phyloP scores from a whole-genome alignment of 2,329 filamentous ascomycete species.

The Aureobasidium sp. region DNA sequence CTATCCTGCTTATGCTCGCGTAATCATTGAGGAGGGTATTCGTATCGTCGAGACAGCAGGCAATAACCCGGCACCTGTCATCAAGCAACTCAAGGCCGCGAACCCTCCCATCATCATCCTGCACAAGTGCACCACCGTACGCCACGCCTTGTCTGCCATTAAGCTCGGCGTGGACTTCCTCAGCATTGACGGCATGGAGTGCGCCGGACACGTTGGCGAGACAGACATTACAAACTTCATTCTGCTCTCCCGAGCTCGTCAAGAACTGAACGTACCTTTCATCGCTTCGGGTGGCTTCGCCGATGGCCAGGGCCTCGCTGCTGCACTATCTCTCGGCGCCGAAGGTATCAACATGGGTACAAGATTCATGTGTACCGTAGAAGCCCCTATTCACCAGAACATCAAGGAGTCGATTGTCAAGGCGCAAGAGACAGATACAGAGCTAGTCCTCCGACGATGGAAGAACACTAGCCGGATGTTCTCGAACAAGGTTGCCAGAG shows the following conservation, averaged over 20 bases:
- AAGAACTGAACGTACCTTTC: slow-evolving; percentile 78
- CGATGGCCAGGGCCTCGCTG: slow-evolving; percentile 86
- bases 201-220: slow-evolving; percentile 84
- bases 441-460: slow-evolving; percentile 82
- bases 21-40: slow-evolving; percentile 88
- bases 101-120: slow-evolving; percentile 62
- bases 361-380: slow-evolving; percentile 91
- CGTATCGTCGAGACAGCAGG: slow-evolving; percentile 88
- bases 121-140: slow-evolving; percentile 96
- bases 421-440: slow-evolving; percentile 83
- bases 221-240: slow-evolving; percentile 86
- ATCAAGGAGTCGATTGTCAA: slow-evolving; percentile 91
- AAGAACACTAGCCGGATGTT: slow-evolving; percentile 85
- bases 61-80: slow-evolving; percentile 84
- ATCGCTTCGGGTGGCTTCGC: slow-evolving; percentile 95
- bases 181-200: slow-evolving; percentile 96
- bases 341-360: slow-evolving; percentile 99
- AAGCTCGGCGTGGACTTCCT: slow-evolving; percentile 96
- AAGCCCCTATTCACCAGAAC: slow-evolving; percentile 84
- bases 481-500: slow-evolving; percentile 78
- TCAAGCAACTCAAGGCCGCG: slow-evolving; percentile 76
- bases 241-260: slow-evolving; percentile 75
- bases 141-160: slow-evolving; percentile 82
- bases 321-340: slow-evolving; percentile 80
- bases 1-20: slow-evolving; percentile 85